These are phyloP conservation scores for Ceratobasidium sp. DNA, from an alignment of 1,284 basidiomycete species.

Conservation along the genomic window DNA sequence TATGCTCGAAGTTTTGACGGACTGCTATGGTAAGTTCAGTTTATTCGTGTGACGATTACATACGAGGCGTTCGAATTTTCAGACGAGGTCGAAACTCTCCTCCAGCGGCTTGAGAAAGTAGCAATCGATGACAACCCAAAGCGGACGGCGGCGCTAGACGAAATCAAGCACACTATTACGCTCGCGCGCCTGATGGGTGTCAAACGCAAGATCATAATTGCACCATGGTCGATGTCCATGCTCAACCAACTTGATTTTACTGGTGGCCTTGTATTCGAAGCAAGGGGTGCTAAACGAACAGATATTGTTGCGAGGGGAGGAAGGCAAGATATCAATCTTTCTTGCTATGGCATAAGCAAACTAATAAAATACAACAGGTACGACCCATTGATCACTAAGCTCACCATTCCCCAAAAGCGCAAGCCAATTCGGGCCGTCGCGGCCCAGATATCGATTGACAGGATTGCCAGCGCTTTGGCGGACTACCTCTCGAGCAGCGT, in stretches of 20 bases:
- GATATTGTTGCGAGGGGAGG: conserved; percentile 87
- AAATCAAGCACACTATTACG: conserved; percentile 75
- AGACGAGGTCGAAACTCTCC: conserved; percentile 66
- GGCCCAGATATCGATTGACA: conserved; percentile 83
- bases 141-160: conserved; percentile 60
- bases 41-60: conserved; percentile 49
- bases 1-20: conserved; percentile 76
- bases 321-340: conserved; percentile 63
- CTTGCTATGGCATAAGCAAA: neutral
- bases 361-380: conserved; percentile 65
- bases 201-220: conserved; percentile 71
- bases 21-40: conserved; percentile 62
- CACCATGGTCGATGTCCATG: conserved; percentile 71
- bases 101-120: conserved; percentile 71
- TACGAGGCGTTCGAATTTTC: neutral
- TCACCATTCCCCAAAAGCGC: conserved; percentile 68
- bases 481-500: conserved; percentile 79
- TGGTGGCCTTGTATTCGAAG: conserved; percentile 81
- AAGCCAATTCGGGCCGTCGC: conserved; percentile 72
- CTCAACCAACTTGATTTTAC: conserved; percentile 71
- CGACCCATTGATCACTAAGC: conserved; percentile 76
- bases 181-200: conserved; percentile 75
- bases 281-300: conserved; percentile 73
- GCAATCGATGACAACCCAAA: conserved; percentile 64
- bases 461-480: conserved; percentile 79